Evolutionary conservation across 2,329 filamentous ascomycete species (phyloP).

Genomic region (Fusarium goolgardi): DNA sequence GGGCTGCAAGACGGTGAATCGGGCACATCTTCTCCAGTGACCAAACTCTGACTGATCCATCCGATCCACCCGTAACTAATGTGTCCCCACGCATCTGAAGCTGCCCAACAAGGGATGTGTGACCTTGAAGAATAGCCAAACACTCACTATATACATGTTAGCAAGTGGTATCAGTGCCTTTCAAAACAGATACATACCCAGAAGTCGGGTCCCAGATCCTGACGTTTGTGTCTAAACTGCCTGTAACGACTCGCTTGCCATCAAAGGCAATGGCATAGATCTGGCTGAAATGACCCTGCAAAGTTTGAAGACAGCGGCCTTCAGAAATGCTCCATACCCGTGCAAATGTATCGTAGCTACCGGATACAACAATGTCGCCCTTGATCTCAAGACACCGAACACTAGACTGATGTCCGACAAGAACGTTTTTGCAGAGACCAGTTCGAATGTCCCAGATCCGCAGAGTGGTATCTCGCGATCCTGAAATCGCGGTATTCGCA

Average conservation of each 20-base stretch:
- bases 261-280: conserved; percentile 99
- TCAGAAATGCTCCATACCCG: conserved; percentile 98
- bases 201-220: conserved; percentile 94
- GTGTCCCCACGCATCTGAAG: conserved; percentile 95
- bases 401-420: conserved; percentile 95
- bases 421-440: conserved; percentile 88
- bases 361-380: conserved; percentile 96
- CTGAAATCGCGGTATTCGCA: conserved; percentile 91
- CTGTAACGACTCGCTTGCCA: conserved; percentile 90
- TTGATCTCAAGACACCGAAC: conserved; percentile 96
- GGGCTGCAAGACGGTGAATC: conserved; percentile 93
- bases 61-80: conserved; percentile 93
- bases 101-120: conserved; percentile 96
- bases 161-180: conserved; percentile 36
- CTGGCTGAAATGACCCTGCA: conserved; percentile 96
- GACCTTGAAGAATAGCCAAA: conserved; percentile 91
- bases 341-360: conserved; percentile 96
- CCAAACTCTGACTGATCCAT: conserved; percentile 97
- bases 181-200: conserved; percentile 67
- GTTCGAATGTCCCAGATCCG: conserved; percentile 94
- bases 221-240: conserved; percentile 95
- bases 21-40: conserved; percentile 89
- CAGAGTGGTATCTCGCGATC: conserved; percentile 92
- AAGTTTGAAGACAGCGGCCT: conserved; percentile 88
- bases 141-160: conserved; percentile 69